Evolutionary conservation across 2,329 filamentous ascomycete genomes (phyloP).

Genomic region (Fusarium chuoi): DNA sequence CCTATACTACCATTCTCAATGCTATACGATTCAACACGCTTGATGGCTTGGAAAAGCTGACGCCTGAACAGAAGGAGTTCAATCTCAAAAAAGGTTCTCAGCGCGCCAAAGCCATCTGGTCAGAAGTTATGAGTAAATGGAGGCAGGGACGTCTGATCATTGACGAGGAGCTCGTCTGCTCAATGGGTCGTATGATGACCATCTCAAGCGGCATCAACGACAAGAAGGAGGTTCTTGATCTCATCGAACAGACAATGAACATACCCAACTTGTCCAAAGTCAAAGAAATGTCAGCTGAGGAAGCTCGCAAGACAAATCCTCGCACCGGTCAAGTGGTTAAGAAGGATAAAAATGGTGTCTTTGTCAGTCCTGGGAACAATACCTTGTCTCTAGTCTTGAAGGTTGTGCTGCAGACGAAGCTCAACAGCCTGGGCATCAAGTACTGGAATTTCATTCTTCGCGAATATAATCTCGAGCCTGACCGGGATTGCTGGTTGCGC

Average conservation of each 20-base stretch:
- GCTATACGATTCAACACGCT: slow-evolving; percentile 65
- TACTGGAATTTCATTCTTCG: slow-evolving; percentile 83
- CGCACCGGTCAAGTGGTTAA: not conserved
- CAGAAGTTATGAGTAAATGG: slow-evolving; percentile 83
- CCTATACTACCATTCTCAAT: slow-evolving; percentile 86
- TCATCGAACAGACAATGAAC: slow-evolving; percentile 85
- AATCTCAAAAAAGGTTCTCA: slow-evolving; percentile 62
- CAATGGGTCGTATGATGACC: slow-evolving; percentile 84
- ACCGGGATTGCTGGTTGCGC: slow-evolving; percentile 74
- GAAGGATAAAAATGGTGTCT: slow-evolving; percentile 39
- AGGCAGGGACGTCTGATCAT: slow-evolving; percentile 73
- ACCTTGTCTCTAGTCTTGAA: slow-evolving; percentile 76
- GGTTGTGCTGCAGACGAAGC: slow-evolving; percentile 68
- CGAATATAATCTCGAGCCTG: slow-evolving; percentile 72
- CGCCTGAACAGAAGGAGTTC: slow-evolving; percentile 46
- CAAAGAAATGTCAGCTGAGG: slow-evolving; percentile 8
- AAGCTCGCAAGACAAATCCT: slow-evolving; percentile 9
- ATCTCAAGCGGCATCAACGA: slow-evolving; percentile 68
- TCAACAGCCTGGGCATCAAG: slow-evolving; percentile 69
- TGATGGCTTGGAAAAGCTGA: slow-evolving; percentile 41
- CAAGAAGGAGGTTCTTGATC: slow-evolving; percentile 75
- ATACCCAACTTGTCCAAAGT: slow-evolving; percentile 66
- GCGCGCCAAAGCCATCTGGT: slow-evolving; percentile 81
- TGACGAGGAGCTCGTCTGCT: slow-evolving; percentile 81
- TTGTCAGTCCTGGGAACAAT: slow-evolving; percentile 62